Evolutionary conservation across 768 basidiomycete species (phyloP).

Genomic region (Suillus cothurnatus): DNA sequence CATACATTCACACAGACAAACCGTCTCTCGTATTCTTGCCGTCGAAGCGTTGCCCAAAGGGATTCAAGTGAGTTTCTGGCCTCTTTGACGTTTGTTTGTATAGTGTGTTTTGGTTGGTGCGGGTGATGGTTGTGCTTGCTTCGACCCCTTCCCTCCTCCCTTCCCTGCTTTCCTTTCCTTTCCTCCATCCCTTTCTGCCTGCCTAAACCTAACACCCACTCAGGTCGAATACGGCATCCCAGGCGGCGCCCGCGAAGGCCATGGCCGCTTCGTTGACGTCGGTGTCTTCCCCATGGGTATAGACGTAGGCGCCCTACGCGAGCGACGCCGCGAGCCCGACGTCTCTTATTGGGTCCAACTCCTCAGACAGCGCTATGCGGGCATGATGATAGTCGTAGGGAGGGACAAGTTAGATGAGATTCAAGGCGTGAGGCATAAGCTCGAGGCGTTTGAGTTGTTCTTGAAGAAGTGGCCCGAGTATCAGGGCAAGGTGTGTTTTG

Average conservation of each 20-base stretch:
- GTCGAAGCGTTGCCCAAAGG: conserved; percentile 85
- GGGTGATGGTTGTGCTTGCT: background rate
- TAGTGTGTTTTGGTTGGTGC: background rate
- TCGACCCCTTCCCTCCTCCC: too few species aligned
- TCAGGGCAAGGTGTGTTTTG: conserved; percentile 60
- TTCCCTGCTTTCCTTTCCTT: background rate
- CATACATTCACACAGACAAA: conserved; percentile 49
- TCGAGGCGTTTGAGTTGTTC: conserved; percentile 82
- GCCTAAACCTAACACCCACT: background rate
- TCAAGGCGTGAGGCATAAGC: conserved; percentile 83
- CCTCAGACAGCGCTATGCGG: conserved; percentile 79
- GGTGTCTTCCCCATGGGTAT: conserved; percentile 92
- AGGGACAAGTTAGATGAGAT: conserved; percentile 89
- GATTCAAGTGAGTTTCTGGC: conserved; percentile 52
- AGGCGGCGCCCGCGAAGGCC: conserved; percentile 14
- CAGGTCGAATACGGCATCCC: conserved; percentile 5
- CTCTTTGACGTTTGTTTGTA: background rate
- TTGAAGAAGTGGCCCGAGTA: conserved; percentile 78
- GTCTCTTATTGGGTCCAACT: conserved; percentile 82
- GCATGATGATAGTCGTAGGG: conserved; percentile 86
- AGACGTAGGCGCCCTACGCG: conserved; percentile 67
- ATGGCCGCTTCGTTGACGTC: conserved; percentile 76
- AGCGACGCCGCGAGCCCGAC: conserved; percentile 73
- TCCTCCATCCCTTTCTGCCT: too few species aligned
- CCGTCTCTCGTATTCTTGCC: conserved; percentile 76